Evolutionary conservation across 495 filamentous ascomycete species (phyloP).

Genomic region (Neurospora sp.): DNA sequence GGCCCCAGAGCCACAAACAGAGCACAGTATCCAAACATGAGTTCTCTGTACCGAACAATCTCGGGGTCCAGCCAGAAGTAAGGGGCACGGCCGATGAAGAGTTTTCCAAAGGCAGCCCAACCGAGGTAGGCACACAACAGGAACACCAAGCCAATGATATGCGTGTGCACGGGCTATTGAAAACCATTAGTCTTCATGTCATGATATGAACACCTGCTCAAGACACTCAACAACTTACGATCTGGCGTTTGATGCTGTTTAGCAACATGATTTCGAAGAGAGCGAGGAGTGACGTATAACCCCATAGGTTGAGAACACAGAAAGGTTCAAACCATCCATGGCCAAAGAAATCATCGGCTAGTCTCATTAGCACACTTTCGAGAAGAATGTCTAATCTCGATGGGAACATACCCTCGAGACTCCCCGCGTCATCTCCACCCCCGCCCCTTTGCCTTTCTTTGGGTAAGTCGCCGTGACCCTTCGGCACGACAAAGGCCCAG

Average conservation of each 20-base stretch:
- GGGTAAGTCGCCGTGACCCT: constrained; percentile 22
- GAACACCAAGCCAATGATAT: constrained; percentile 27
- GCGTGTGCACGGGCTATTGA: constrained; percentile 26
- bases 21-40: constrained; percentile 23
- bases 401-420: background rate
- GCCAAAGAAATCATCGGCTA: constrained; percentile 20
- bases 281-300: constrained; percentile 30
- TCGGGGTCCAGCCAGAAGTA: constrained; percentile 41
- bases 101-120: constrained; percentile 38
- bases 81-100: constrained; percentile 33
- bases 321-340: constrained; percentile 29
- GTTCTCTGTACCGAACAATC: constrained; percentile 20
- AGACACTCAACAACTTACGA: constrained; percentile 20
- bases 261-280: constrained; percentile 36
- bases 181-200: background rate
- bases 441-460: background rate
- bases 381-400: background rate
- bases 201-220: background rate
- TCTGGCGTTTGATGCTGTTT: constrained; percentile 39
- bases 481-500: constrained; percentile 35
- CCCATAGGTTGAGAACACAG: constrained; percentile 35
- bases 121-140: constrained; percentile 32
- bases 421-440: background rate
- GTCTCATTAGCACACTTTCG: background rate
- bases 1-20: constrained; percentile 26